These are phyloP conservation scores for Pachyrhizus erosus DNA, from an alignment of 306 rosid genomes.

Conservation along the genomic window DNA sequence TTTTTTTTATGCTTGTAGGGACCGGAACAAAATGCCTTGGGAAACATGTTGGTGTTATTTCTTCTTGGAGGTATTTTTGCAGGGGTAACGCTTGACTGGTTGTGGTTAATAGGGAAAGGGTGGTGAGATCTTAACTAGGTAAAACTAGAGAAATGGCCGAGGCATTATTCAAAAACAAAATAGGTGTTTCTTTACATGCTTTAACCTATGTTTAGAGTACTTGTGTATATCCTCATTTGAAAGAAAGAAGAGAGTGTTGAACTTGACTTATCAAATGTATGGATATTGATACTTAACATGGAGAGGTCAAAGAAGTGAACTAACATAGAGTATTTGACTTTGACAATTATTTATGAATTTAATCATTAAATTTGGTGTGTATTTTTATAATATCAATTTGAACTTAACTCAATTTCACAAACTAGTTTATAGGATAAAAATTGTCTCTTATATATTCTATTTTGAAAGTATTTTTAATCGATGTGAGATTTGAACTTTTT, in stretches of 20 bases:
- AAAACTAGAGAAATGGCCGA: not conserved
- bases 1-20: constrained; percentile 58
- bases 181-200: not conserved
- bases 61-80: constrained; percentile 79
- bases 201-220: not conserved
- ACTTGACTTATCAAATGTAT: not conserved
- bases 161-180: not conserved
- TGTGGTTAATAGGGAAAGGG: constrained; percentile 94
- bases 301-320: not conserved
- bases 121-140: constrained; percentile 58
- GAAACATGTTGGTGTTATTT: constrained; percentile 81
- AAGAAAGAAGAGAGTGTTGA: not conserved
- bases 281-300: not conserved
- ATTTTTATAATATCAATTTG: too few relatives aligned
- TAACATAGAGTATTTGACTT: not conserved
- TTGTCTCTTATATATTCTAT: too few relatives aligned
- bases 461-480: too few relatives aligned
- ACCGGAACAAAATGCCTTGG: constrained; percentile 96
- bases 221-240: not conserved
- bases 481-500: too few relatives aligned
- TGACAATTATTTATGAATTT: not conserved
- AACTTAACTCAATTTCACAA: too few relatives aligned
- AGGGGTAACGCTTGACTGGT: constrained; percentile 89
- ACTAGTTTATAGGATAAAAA: too few relatives aligned
- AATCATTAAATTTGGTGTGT: too few relatives aligned